Conservation (phyloP, 768 basidiomycete genomes). For the Hydnomerulius pinastri region DNA sequence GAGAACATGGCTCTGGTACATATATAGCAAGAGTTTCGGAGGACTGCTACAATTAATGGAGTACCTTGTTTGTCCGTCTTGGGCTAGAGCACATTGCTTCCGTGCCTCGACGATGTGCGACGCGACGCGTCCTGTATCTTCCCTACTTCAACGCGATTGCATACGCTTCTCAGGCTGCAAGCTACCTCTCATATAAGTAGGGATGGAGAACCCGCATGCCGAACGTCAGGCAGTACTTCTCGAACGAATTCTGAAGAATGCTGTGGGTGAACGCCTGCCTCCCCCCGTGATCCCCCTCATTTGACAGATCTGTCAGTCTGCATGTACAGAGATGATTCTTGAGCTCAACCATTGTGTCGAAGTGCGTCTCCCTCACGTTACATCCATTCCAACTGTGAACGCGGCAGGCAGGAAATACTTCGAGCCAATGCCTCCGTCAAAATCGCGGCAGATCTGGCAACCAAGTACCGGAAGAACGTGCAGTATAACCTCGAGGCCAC, state of each 20-base stretch:
- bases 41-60: slow-evolving; percentile 6
- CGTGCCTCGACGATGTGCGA: too few relatives aligned
- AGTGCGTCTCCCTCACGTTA: slow-evolving; percentile 43
- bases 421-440: slow-evolving; percentile 76
- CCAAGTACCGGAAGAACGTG: slow-evolving; percentile 91
- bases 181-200: neutral
- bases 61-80: neutral
- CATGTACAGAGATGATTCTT: slow-evolving; percentile 87
- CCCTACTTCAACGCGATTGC: too few relatives aligned
- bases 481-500: slow-evolving; percentile 87
- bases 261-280: slow-evolving; percentile 49
- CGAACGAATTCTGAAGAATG: slow-evolving; percentile 88
- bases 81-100: too few relatives aligned
- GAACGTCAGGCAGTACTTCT: slow-evolving; percentile 89
- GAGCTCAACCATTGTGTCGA: slow-evolving; percentile 89
- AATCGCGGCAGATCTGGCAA: slow-evolving; percentile 79
- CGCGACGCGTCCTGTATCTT: too few relatives aligned
- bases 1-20: neutral
- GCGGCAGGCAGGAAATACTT: slow-evolving; percentile 63
- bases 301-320: slow-evolving; percentile 54
- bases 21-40: slow-evolving; percentile 18
- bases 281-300: neutral
- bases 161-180: too few relatives aligned
- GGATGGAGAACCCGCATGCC: slow-evolving; percentile 95
- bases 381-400: neutral